Evolutionary conservation across 2,329 filamentous ascomycete species (phyloP).

Genomic region (Stachybotrys chartarum): DNA sequence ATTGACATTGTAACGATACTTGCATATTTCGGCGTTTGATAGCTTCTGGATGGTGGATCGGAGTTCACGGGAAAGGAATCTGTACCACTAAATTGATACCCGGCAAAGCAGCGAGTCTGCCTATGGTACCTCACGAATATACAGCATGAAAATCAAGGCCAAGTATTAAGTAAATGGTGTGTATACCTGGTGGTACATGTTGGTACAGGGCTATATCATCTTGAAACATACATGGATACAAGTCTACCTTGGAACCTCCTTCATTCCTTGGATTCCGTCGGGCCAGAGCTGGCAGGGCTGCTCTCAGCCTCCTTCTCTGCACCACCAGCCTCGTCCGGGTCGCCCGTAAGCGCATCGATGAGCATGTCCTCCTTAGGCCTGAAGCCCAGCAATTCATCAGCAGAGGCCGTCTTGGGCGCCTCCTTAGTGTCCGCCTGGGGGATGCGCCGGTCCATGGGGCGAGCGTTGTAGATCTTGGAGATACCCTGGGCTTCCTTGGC

Average conservation of each 20-base stretch:
- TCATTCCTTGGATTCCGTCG: slow-evolving; percentile 7
- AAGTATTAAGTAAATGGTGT: slow-evolving; percentile 18
- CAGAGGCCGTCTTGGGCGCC: not conserved
- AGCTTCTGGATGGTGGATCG: no score
- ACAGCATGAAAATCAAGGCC: slow-evolving; percentile 10
- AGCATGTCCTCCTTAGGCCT: not conserved
- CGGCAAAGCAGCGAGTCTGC: no score
- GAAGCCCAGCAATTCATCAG: not conserved
- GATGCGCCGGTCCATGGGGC: slow-evolving; percentile 10
- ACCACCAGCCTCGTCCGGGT: not conserved
- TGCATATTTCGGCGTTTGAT: no score
- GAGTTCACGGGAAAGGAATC: no score
- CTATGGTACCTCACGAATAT: no score
- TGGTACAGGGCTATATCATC: not conserved
- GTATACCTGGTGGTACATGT: not conserved
- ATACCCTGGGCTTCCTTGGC: slow-evolving; percentile 37
- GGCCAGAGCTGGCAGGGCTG: no score
- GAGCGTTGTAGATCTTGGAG: slow-evolving; percentile 21
- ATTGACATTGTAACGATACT: no score
- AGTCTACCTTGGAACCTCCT: slow-evolving; percentile 2
- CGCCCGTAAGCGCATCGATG: not conserved
- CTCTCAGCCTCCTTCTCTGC: not conserved
- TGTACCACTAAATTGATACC: no score
- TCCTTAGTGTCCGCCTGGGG: not conserved
- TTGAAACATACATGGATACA: not conserved